phyloP scores from a whole-genome alignment of 495 filamentous ascomycete species.

The Aspergillus campestris region DNA sequence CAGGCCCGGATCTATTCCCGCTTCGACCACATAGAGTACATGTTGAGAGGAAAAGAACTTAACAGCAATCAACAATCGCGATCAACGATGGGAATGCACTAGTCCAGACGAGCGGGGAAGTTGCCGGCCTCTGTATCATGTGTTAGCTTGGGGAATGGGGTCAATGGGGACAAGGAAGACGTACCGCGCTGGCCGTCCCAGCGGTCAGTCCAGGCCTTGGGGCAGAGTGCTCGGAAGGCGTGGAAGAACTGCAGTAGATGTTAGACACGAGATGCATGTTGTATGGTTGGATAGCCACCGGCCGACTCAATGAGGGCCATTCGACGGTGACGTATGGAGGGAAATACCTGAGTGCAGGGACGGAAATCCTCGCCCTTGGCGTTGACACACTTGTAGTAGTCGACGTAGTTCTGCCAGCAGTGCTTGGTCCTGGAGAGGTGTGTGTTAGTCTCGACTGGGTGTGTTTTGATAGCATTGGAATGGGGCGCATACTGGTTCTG shows the following conservation, averaged over 20 bases:
- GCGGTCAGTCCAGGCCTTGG: slow-evolving; percentile 84
- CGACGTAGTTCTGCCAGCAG: slow-evolving; percentile 99
- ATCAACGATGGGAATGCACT: slow-evolving; percentile 22
- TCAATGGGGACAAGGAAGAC: slow-evolving; percentile 27
- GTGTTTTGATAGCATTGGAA: neutral
- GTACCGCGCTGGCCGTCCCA: slow-evolving; percentile 97
- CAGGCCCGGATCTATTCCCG: slow-evolving; percentile 21
- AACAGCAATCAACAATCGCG: slow-evolving; percentile 16
- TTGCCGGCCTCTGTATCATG: slow-evolving; percentile 67
- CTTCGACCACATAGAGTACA: slow-evolving; percentile 38
- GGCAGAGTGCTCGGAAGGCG: slow-evolving; percentile 94
- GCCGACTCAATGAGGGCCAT: neutral
- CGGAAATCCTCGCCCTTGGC: slow-evolving; percentile 99
- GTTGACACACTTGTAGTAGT: slow-evolving; percentile 98
- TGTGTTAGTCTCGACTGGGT: slow-evolving; percentile 4
- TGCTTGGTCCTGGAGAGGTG: slow-evolving; percentile 52
- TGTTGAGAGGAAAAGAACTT: slow-evolving; percentile 35
- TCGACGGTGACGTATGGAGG: neutral
- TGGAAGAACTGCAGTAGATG: slow-evolving; percentile 68
- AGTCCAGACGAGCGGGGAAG: slow-evolving; percentile 61
- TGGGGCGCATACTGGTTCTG: slow-evolving; percentile 65
- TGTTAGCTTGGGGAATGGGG: neutral
- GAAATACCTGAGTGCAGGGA: slow-evolving; percentile 84
- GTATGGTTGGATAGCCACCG: neutral
- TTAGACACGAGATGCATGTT: slow-evolving; percentile 2